Conservation (phyloP, 2,329 filamentous ascomycete species). For the Knufia fluminis region DNA sequence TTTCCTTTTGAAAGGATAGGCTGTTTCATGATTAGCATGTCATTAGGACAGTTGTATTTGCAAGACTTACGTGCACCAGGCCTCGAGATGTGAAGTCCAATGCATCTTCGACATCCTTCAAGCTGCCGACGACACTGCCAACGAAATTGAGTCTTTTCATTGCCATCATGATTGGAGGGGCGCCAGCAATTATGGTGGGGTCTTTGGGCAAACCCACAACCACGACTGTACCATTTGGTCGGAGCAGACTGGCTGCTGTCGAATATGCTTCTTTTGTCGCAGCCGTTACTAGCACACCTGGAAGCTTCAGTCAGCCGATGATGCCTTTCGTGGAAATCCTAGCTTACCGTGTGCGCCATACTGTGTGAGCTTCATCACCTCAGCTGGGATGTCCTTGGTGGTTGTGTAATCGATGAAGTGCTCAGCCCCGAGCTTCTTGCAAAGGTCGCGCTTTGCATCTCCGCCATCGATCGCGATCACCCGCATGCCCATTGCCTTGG, state of each 20-base stretch:
- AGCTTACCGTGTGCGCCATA: constrained; percentile 29
- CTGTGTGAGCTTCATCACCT: constrained; percentile 29
- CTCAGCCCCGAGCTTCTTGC: constrained; percentile 31
- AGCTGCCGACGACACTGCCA: constrained; percentile 34
- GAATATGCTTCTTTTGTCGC: constrained; percentile 31
- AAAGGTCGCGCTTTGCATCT: constrained; percentile 29
- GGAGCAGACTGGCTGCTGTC: constrained; percentile 26
- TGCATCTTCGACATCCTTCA: constrained; percentile 39
- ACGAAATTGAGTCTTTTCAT: constrained; percentile 36
- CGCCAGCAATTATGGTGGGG: constrained; percentile 28
- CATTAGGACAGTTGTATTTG: background rate
- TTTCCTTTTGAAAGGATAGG: constrained; percentile 22
- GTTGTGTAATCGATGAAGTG: constrained; percentile 31
- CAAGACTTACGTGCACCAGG: constrained; percentile 26
- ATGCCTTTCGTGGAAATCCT: no score
- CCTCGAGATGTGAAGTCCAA: constrained; percentile 37
- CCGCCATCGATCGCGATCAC: constrained; percentile 33
- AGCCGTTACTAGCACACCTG: constrained; percentile 28
- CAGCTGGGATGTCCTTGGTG: constrained; percentile 28
- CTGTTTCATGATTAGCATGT: constrained; percentile 10
- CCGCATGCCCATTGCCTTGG: constrained; percentile 28
- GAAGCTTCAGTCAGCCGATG: no score
- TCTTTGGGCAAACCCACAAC: constrained; percentile 30
- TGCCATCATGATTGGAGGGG: constrained; percentile 30
- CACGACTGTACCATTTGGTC: constrained; percentile 31